phyloP scores from a whole-genome alignment of 2,329 filamentous ascomycete genomes.

The Teratosphaeria gauchensis region DNA sequence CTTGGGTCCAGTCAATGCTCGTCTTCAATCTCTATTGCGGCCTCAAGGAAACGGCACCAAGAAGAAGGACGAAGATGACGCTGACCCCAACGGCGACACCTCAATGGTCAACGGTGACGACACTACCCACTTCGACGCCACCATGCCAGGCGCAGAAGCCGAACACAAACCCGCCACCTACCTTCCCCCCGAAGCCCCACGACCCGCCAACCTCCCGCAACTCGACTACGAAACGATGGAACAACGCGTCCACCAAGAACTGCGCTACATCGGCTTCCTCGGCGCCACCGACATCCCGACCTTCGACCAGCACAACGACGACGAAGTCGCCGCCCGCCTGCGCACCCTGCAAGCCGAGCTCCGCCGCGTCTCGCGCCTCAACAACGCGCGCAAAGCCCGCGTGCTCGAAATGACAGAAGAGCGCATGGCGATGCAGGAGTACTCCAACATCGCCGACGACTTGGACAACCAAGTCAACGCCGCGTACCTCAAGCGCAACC shows the following conservation, averaged over 20 bases:
- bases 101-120: constrained; percentile 33
- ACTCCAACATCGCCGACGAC: constrained; percentile 92
- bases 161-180: constrained; percentile 54
- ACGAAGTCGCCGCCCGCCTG: constrained; percentile 84
- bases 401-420: constrained; percentile 82
- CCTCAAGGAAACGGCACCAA: constrained; percentile 49
- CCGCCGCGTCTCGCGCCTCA: constrained; percentile 72
- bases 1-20: constrained; percentile 72
- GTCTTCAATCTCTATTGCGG: constrained; percentile 70
- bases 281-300: constrained; percentile 54
- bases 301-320: constrained; percentile 83
- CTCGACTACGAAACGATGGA: constrained; percentile 84
- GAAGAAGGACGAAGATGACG: constrained; percentile 43
- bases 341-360: constrained; percentile 76
- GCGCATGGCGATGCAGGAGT: constrained; percentile 92
- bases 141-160: constrained; percentile 22
- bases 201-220: constrained; percentile 28
- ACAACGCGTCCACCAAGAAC: constrained; percentile 80
- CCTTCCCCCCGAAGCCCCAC: constrained; percentile 45
- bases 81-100: constrained; percentile 36
- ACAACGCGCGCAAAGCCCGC: constrained; percentile 81
- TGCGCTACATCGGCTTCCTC: constrained; percentile 82
- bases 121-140: constrained; percentile 19
- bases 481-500: constrained; percentile 89
- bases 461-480: constrained; percentile 90